These are phyloP conservation scores for Tilletia walkeri DNA, from an alignment of 1,284 basidiomycete genomes.

Conservation along the genomic window DNA sequence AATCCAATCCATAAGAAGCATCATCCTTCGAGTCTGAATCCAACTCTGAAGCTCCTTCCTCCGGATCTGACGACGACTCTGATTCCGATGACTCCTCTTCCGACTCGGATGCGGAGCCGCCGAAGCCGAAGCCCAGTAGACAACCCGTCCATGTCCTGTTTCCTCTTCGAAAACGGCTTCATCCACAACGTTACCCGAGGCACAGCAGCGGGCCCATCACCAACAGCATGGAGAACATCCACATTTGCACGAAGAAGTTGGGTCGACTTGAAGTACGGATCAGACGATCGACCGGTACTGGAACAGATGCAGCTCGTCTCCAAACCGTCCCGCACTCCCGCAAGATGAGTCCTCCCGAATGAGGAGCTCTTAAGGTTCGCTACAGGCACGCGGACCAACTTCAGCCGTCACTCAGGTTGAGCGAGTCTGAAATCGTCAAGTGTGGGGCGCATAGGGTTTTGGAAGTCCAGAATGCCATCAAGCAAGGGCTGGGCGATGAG, in stretches of 20 bases:
- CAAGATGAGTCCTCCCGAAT: constrained; percentile 69
- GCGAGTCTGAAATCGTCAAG: constrained; percentile 78
- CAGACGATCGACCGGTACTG: constrained; percentile 76
- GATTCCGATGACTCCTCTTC: constrained; percentile 20
- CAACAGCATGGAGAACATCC: constrained; percentile 64
- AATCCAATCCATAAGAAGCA: too few relatives aligned
- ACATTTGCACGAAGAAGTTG: constrained; percentile 63
- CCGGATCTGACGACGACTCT: constrained; percentile 23
- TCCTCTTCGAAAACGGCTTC: constrained; percentile 82
- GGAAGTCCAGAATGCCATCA: constrained; percentile 58
- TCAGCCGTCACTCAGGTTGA: constrained; percentile 74
- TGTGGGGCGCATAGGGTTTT: constrained; percentile 61
- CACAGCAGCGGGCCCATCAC: constrained; percentile 67
- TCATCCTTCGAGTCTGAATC: too few relatives aligned
- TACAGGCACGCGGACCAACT: constrained; percentile 57
- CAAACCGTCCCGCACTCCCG: constrained; percentile 64
- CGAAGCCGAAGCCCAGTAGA: constrained; percentile 62
- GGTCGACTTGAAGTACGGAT: constrained; percentile 82
- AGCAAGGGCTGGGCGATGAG: constrained; percentile 55
- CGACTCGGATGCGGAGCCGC: constrained; percentile 18
- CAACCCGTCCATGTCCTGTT: constrained; percentile 76
- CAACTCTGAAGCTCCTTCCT: neutral
- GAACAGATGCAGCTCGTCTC: constrained; percentile 70
- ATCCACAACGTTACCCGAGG: constrained; percentile 76
- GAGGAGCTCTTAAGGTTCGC: constrained; percentile 72